Conservation (phyloP, 2,329 filamentous ascomycete genomes). For the Talaromyces sp. region DNA sequence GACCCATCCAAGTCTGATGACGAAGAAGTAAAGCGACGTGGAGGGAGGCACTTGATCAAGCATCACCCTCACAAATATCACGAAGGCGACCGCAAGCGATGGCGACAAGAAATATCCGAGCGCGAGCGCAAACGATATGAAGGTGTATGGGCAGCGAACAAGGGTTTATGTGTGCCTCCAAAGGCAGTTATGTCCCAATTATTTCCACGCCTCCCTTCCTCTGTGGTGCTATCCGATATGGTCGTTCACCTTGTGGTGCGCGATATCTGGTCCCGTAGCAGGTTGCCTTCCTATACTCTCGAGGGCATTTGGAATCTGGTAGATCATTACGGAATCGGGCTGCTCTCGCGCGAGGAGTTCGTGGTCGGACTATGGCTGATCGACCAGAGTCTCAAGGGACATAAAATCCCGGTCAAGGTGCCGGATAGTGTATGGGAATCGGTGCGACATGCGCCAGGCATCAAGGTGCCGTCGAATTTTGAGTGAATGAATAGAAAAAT, state of each 20-base stretch:
- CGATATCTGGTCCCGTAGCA: conserved; percentile 46
- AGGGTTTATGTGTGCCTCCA: conserved; percentile 32
- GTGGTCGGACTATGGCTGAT: conserved; percentile 48
- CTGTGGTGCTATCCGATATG: conserved; percentile 28
- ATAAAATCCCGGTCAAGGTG: conserved; percentile 41
- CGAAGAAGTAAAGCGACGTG: conserved; percentile 23
- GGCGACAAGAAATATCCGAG: conserved; percentile 40
- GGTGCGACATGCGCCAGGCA: conserved; percentile 34
- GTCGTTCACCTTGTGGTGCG: conserved; percentile 43
- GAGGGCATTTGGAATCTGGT: conserved; percentile 45
- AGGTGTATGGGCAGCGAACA: conserved; percentile 47
- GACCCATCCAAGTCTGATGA: conserved; percentile 31
- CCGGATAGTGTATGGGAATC: conserved; percentile 45
- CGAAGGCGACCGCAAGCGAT: conserved; percentile 43
- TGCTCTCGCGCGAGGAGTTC: conserved; percentile 42
- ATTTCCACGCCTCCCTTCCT: conserved; percentile 14
- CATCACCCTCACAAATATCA: conserved; percentile 45
- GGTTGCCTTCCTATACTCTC: conserved; percentile 32
- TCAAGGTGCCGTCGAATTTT: conserved; percentile 21
- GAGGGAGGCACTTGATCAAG: conserved; percentile 28
- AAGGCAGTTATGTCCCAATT: conserved; percentile 11
- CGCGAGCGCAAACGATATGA: conserved; percentile 45
- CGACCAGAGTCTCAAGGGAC: conserved; percentile 43
- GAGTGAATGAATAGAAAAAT: not conserved
- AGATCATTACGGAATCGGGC: conserved; percentile 29